These are phyloP conservation scores for Kluyveromyces sp. DNA, from an alignment of 1,139 yeast species.

Conservation along the genomic window DNA sequence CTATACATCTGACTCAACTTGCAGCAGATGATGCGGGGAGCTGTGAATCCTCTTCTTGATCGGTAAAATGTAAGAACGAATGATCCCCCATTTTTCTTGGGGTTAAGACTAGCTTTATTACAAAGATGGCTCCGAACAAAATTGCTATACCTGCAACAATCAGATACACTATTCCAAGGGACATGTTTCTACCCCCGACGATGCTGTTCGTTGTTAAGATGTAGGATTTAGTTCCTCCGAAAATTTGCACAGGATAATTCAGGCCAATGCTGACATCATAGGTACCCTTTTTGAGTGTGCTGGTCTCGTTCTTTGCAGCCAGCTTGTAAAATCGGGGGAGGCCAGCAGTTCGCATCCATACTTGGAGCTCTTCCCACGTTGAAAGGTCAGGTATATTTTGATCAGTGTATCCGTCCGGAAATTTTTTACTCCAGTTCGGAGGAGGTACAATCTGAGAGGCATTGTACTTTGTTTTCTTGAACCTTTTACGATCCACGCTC, in stretches of 20 bases:
- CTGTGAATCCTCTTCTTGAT: slow-evolving; percentile 15
- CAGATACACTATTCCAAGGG: slow-evolving; percentile 83
- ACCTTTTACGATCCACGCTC: slow-evolving; percentile 72
- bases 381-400: slow-evolving; percentile 78
- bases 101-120: slow-evolving; percentile 40
- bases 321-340: slow-evolving; percentile 79
- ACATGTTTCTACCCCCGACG: slow-evolving; percentile 84
- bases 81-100: slow-evolving; percentile 42
- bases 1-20: too few relatives aligned
- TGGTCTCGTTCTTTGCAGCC: slow-evolving; percentile 70
- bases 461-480: slow-evolving; percentile 69
- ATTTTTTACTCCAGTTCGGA: slow-evolving; percentile 82
- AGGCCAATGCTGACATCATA: slow-evolving; percentile 70
- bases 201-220: slow-evolving; percentile 79
- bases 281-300: slow-evolving; percentile 52
- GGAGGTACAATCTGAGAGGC: slow-evolving; percentile 82
- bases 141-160: slow-evolving; percentile 83
- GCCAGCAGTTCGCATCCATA: slow-evolving; percentile 97
- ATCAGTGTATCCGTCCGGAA: slow-evolving; percentile 84
- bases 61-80: slow-evolving; percentile 33
- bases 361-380: slow-evolving; percentile 77
- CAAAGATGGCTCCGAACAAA: slow-evolving; percentile 38
- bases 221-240: slow-evolving; percentile 74
- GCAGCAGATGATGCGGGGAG: slow-evolving; percentile 14
- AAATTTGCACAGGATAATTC: slow-evolving; percentile 82